Conservation (phyloP, 2,329 filamentous ascomycete genomes). For the Cytospora schulzeri region DNA sequence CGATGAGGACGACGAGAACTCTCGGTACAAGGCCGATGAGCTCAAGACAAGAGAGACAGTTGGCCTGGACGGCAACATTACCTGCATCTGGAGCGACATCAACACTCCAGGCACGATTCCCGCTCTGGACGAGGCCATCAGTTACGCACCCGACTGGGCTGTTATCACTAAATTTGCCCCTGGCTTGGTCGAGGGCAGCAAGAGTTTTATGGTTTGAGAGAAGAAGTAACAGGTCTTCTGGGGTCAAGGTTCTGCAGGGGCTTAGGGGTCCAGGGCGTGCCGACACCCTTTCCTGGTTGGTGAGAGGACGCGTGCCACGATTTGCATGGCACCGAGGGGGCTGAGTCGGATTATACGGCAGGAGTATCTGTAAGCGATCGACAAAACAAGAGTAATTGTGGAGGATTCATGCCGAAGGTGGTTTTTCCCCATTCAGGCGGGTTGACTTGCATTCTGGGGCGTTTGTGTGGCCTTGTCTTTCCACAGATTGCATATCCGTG, state of each 20-base stretch:
- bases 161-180: conserved; percentile 74
- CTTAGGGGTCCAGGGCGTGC: background rate
- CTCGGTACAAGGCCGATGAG: conserved; percentile 23
- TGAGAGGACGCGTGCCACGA: background rate
- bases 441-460: conserved; percentile 8
- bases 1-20: conserved; percentile 27
- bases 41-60: conserved; percentile 37
- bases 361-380: background rate
- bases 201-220: conserved; percentile 61
- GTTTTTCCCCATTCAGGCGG: background rate
- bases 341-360: background rate
- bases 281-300: too few species aligned
- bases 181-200: conserved; percentile 80
- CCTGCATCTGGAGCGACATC: conserved; percentile 86
- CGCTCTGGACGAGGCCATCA: conserved; percentile 76
- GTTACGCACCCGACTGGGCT: conserved; percentile 79
- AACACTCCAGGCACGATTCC: conserved; percentile 74
- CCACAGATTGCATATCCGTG: conserved; percentile 10
- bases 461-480: background rate
- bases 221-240: background rate
- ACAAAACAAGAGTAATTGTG: background rate
- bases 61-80: conserved; percentile 63
- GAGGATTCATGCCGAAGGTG: background rate
- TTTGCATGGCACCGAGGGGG: background rate
- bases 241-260: background rate